Base-by-base conservation (phyloP, 2,329 filamentous ascomycete genomes). In the Fusarium pseudocircinatum region DNA sequence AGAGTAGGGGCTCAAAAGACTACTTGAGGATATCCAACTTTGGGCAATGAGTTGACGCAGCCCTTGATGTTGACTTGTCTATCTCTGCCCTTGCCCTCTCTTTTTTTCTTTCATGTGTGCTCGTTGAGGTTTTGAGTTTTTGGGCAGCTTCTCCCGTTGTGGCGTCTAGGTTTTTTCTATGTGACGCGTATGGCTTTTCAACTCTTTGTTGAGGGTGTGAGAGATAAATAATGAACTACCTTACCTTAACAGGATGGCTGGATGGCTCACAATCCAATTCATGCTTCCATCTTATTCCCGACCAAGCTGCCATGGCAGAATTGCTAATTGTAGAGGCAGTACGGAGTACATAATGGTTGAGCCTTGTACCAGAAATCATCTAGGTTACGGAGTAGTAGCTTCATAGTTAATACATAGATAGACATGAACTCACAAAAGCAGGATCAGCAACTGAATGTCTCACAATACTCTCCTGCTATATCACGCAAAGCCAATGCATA, bases 151-250 rank as follows among this genome's bases (percentile, higher is more conserved):
- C 47, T 24, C 22, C 12, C n/a, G 37, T 24, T 16, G 63, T 68
- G 68, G 69, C 69, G 68, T 71, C 30, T 72, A 22, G 34, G 18
- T 54, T 63, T 71, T 39, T 46, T 30, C 11, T 28, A 34, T 36
- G 40, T 71, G 70, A 50, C 54, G 46, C 34, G 58, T 58, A 20
- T 44, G 39, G 42, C 26, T 36, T 67, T 39, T 37, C 36, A 50
- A 39, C 43, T 60, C n/a, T 32, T 52, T 57, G 36, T 22, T 26
- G 22, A 57, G 26, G 36, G 43, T 36, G 66, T 70, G 52, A 39
- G 56, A 54, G 47, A 65, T 60, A 65, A n/a, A 30, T 8, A 47
- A 47, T n/a, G 7, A 65, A 53, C 46, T 52, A 10, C 9, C 15
- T 20, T 20, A 37, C 36, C 36, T 20, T 37, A 14, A 20, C 46